Percentiles rank a stretch among this genome's conserved stretches.
Conservation (phyloP, 805 yeast species). For the Zygoascus biomembranicola region DNA sequence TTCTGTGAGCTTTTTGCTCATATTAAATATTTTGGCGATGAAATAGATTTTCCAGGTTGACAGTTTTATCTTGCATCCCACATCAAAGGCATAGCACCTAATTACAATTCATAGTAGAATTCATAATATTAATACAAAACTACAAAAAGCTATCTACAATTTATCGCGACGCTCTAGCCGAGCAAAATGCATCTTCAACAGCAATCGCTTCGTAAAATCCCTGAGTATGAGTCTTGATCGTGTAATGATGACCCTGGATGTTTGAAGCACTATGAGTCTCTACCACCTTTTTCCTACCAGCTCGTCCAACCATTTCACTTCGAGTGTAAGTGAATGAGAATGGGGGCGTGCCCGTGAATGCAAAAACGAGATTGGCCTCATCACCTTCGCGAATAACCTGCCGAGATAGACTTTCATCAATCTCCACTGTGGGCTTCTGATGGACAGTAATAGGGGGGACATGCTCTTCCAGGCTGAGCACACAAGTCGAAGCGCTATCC, state of each 20-base stretch:
- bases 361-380: slow-evolving; percentile 76
- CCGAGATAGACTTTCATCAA: slow-evolving; percentile 56
- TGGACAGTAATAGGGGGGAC: slow-evolving; percentile 37
- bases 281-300: slow-evolving; percentile 39
- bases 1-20: background rate
- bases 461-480: slow-evolving; percentile 25
- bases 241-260: slow-evolving; percentile 60
- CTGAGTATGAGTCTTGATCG: slow-evolving; percentile 70
- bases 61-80: too few species aligned
- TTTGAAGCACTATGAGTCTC: slow-evolving; percentile 49
- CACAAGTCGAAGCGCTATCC: slow-evolving; percentile 70
- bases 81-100: too few species aligned
- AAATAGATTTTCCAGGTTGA: background rate
- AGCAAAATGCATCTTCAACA: slow-evolving; percentile 76
- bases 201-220: slow-evolving; percentile 92
- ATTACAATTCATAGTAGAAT: too few species aligned
- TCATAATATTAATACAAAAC: too few species aligned
- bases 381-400: slow-evolving; percentile 94
- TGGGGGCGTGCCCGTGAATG: slow-evolving; percentile 85
- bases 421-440: slow-evolving; percentile 58
- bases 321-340: slow-evolving; percentile 79
- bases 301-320: slow-evolving; percentile 39
- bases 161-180: background rate
- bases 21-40: background rate
- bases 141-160: background rate